A percentile compares a stretch with the other conserved stretches of the same genome.
Evolutionary conservation across 257 asterid species (phyloP).

Genomic region (Jasminum sambac): DNA sequence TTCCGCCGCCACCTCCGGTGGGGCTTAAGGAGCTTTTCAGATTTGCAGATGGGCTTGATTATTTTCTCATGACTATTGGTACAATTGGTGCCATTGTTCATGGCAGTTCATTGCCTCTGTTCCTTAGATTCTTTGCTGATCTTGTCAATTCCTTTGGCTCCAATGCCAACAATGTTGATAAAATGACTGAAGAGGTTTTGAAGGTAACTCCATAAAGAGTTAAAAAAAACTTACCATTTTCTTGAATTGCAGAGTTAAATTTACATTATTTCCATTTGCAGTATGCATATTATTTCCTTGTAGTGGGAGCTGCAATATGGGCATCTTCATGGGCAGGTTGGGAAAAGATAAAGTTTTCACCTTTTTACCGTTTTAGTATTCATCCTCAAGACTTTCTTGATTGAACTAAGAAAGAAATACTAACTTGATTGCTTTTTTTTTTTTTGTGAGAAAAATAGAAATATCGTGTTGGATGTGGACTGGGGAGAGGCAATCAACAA

Average conservation of each 20-base stretch:
- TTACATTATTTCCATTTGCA: slow-evolving; percentile 41
- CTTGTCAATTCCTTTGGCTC: slow-evolving; percentile 96
- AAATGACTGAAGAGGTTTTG: slow-evolving; percentile 91
- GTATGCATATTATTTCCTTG: slow-evolving; percentile 97
- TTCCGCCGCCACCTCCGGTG: slow-evolving; percentile 52
- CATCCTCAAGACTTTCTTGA: neutral
- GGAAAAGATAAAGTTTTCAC: neutral
- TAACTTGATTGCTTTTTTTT: neutral
- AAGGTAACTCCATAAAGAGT: slow-evolving; percentile 47
- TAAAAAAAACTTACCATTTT: neutral
- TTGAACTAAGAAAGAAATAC: neutral
- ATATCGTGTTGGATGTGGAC: slow-evolving; percentile 99
- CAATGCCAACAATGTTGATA: slow-evolving; percentile 83
- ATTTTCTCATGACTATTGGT: slow-evolving; percentile 73
- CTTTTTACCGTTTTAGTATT: neutral
- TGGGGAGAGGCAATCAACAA: slow-evolving; percentile 89
- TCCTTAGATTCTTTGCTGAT: slow-evolving; percentile 98
- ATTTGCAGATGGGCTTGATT: slow-evolving; percentile 88
- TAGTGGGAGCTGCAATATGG: slow-evolving; percentile 99
- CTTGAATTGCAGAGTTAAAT: neutral
- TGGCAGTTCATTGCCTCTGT: slow-evolving; percentile 89
- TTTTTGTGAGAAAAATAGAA: slow-evolving; percentile 36
- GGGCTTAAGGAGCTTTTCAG: slow-evolving; percentile 73
- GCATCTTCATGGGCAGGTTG: slow-evolving; percentile 99
- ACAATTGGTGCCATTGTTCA: slow-evolving; percentile 91